Evolutionary conservation across 208 protist species (phyloP), one percentile per base, ranked within the genome.

Genomic region (Lotmaria passim): DNA sequence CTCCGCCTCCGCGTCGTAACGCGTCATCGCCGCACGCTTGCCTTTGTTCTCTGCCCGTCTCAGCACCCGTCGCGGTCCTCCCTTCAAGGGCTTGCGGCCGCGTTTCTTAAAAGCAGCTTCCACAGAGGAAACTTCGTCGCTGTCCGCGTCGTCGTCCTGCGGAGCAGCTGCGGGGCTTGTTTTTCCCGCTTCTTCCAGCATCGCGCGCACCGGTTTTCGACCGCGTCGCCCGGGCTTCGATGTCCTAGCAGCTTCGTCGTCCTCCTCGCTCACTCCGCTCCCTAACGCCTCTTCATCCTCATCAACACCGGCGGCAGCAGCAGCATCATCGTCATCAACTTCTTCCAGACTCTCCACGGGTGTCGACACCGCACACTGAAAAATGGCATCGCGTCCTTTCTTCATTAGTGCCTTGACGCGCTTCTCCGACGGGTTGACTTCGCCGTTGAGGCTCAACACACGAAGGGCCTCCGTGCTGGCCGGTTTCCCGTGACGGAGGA

Each of bases 361-460:
- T 5, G 38, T 26, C 19, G 57, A 38, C 19, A 73, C 55, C 7
- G 43, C 48, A 39, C 67, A 73, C 57, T 73, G 57, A 15, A 73
- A 43, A 1, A 65, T 24, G 14, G 43, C 57, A 26, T 73, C 67
- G 3, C 44, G 15, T 7, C 57, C 30, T 14, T 23, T 43, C 7
- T 39, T 26, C 44, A 73, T 34, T 47, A 73, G 23, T 11, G 21
- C 44, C 15, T 3, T 24, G 47, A 73, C 21, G 3, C 28, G 38
- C n/a, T 30, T 19, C 55, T 57, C 23, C n/a, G 56, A 41, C 26
- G 36, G 43, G 4, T 26, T 50, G 4, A 30, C 24, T 26, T 64
- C 46, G 2, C 67, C 56, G 53, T 73, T 65, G 14, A 73, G 41
- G 38, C 67, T 57, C 7, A 26, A 39, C 47, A 73, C 33, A n/a